These are phyloP conservation scores for Arthroderma sp. DNA, from an alignment of 2,329 filamentous ascomycete species.

Conservation along the genomic window DNA sequence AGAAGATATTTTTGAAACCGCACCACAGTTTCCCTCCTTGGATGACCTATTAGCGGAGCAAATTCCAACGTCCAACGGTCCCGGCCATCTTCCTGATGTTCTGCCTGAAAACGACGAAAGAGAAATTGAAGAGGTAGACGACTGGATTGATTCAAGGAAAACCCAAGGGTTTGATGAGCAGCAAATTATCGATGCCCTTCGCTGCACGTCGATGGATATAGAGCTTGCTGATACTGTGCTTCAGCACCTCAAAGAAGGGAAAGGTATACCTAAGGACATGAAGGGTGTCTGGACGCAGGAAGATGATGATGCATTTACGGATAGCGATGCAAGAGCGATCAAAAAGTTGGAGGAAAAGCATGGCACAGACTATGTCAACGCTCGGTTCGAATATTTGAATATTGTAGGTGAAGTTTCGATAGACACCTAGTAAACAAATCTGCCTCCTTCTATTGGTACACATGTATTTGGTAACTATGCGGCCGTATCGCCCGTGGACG, in stretches of 20 bases:
- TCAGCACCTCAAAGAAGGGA: slow-evolving; percentile 17
- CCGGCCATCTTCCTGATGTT: not conserved
- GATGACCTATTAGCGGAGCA: not conserved
- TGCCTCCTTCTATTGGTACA: too few species aligned
- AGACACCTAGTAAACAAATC: not conserved
- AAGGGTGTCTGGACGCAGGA: slow-evolving; percentile 35
- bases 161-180: slow-evolving; percentile 12
- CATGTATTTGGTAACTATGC: too few species aligned
- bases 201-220: slow-evolving; percentile 29
- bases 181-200: slow-evolving; percentile 23
- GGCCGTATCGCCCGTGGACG: too few species aligned
- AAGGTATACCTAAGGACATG: slow-evolving; percentile 27
- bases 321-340: slow-evolving; percentile 21
- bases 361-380: slow-evolving; percentile 16
- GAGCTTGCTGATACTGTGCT: slow-evolving; percentile 26
- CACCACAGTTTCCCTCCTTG: not conserved
- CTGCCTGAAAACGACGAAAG: not conserved
- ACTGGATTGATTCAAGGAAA: slow-evolving; percentile 24
- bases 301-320: slow-evolving; percentile 30
- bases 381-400: slow-evolving; percentile 1
- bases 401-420: not conserved
- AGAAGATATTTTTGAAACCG: too few species aligned
- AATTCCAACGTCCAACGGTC: not conserved
- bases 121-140: slow-evolving; percentile 17
- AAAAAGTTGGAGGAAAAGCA: slow-evolving; percentile 30